A percentile compares a stretch with the other conserved stretches of the same genome.
These are phyloP conservation scores for Rutstroemia sp. DNA, from an alignment of 2,329 filamentous ascomycete genomes.

Conservation along the genomic window DNA sequence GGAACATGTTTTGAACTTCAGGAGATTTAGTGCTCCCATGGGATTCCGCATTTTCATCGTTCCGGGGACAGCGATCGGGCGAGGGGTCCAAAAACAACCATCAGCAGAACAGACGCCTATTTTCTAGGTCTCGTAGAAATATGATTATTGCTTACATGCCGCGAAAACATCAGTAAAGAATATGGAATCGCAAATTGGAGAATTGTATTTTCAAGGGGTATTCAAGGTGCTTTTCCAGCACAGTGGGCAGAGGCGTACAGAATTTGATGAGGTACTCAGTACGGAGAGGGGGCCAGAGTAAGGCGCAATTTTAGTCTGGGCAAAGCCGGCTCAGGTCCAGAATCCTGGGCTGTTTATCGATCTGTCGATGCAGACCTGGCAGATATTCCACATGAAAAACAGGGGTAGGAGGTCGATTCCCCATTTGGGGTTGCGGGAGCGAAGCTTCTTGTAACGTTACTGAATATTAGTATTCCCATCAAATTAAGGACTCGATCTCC, in stretches of 20 bases:
- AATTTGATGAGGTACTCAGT: background rate
- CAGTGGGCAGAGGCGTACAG: background rate
- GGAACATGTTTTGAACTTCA: background rate
- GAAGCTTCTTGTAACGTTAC: conserved; percentile 4
- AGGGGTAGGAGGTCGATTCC: background rate
- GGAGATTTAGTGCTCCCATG: background rate
- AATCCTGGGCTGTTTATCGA: background rate
- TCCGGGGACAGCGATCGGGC: background rate
- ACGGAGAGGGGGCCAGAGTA: background rate
- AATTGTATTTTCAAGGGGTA: background rate
- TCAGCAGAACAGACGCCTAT: background rate
- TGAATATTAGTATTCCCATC: background rate
- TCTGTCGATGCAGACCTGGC: background rate
- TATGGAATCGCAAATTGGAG: background rate
- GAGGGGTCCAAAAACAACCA: background rate
- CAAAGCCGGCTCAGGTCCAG: background rate
- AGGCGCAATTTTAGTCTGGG: background rate
- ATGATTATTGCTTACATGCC: background rate
- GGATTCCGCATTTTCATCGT: background rate
- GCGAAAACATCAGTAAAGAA: background rate
- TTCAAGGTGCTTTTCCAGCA: background rate
- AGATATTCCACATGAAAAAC: background rate
- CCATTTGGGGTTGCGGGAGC: background rate
- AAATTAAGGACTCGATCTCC: background rate
- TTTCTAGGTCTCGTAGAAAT: background rate